Base-by-base conservation (phyloP, 2,329 filamentous ascomycete genomes). In the Calonectria pseudoturangicola region DNA sequence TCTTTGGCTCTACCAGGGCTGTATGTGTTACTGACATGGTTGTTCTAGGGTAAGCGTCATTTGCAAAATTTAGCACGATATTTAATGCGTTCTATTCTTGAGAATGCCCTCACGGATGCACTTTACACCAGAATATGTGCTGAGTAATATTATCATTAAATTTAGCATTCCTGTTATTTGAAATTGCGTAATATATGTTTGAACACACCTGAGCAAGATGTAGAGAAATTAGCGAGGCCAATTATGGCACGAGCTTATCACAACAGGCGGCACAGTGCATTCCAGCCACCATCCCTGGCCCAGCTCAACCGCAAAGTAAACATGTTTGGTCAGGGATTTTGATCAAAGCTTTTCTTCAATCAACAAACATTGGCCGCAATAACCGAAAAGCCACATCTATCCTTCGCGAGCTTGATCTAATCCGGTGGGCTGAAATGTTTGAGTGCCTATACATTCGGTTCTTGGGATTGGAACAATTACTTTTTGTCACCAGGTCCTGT, bases 181-280 rank as follows among this genome's bases (percentile, higher is more conserved):
- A 41, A 41, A 60, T 60, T 60, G 54, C 54, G 36, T 25, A 41
- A 41, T 60, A 15, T 41, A 21, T 25, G 33, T 10, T 27, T 41
- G n/a, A 1, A 1, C 33, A 39, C 21, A 27, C n/a, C 15, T 28
- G 13, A 2, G 21, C 21, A 6, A 16, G 13, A 41, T 41, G 13
- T 41, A 30, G n/a, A 60, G 33, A 60, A 10, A 41, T n/a, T 41
- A 10, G 13, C 4, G 15, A 41, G 33, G 10, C 2, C 15, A 58
- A 15, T 16, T 9, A 39, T 39, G 30, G 21, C 12, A 9, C 13
- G 25, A 2, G n/a, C 21, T 8, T 60, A 13, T 10, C 25, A 18
- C 10, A 60, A 41, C 33, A 18, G 36, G 12, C 33, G 54, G 54
- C 54, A 12, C 16, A 16, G 15, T 41, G 2, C 54, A 60, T 60